Evolutionary conservation across 192 early-diverging fungal genomes (phyloP).

Genomic region (Coemansia sp.): DNA sequence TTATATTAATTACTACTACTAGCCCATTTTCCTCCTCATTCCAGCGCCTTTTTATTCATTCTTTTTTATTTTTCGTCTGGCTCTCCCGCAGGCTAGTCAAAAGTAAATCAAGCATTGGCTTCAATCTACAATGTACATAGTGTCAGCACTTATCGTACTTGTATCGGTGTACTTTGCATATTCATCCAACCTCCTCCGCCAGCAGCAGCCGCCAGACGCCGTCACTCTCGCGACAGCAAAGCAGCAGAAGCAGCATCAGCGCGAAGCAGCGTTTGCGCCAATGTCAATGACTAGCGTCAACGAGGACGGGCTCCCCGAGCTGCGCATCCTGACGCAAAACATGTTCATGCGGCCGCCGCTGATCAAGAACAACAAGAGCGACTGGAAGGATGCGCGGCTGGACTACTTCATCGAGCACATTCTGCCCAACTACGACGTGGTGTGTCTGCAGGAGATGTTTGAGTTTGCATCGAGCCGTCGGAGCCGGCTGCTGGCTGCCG

Average conservation of each 20-base stretch:
- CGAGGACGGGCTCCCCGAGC: background rate
- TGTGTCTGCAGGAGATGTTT: constrained; percentile 83
- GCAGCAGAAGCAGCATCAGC: background rate
- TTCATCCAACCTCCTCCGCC: constrained; percentile 29
- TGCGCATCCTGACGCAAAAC: constrained; percentile 66
- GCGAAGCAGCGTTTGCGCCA: background rate
- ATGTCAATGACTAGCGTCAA: background rate
- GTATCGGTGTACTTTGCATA: constrained; percentile 43
- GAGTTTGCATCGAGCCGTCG: constrained; percentile 67
- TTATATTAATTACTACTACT: too few species aligned
- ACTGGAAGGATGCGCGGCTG: constrained; percentile 80
- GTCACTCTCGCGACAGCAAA: constrained; percentile 11
- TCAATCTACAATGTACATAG: constrained; percentile 23
- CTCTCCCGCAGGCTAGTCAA: too few species aligned
- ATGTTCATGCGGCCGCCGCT: constrained; percentile 73
- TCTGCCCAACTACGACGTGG: constrained; percentile 73
- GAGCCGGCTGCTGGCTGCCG: constrained; percentile 60
- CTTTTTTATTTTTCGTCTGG: too few species aligned
- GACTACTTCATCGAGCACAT: constrained; percentile 67
- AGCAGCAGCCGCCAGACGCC: constrained; percentile 18
- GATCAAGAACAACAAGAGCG: constrained; percentile 69
- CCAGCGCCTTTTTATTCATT: too few species aligned
- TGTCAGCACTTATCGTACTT: constrained; percentile 25
- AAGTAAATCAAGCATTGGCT: background rate
- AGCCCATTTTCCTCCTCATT: too few species aligned